A percentile compares a stretch with the other conserved stretches of the same genome.
phyloP scores from a whole-genome alignment of 305 asterid species.

The Fraxinus latifolia region DNA sequence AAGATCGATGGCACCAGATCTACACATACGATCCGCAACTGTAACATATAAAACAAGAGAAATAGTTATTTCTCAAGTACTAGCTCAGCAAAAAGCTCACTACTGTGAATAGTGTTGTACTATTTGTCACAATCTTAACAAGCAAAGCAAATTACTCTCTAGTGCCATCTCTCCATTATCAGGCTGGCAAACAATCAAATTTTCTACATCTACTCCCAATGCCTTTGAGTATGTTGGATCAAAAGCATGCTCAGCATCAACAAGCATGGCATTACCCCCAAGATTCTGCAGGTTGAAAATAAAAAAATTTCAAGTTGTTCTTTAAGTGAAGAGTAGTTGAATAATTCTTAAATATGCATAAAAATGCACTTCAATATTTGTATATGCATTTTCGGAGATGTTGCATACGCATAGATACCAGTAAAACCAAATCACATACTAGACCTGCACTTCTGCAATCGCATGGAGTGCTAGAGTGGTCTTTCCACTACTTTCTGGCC shows the following conservation, averaged over 20 bases:
- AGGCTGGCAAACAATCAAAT: slow-evolving; percentile 98
- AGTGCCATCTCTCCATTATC: slow-evolving; percentile 99
- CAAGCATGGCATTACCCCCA: slow-evolving; percentile 99
- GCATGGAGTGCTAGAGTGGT: slow-evolving; percentile 99
- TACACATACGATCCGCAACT: slow-evolving; percentile 99
- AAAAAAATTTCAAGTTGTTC: slow-evolving; percentile 27
- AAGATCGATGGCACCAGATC: slow-evolving; percentile 98
- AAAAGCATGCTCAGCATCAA: slow-evolving; percentile 99
- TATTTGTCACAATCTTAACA: slow-evolving; percentile 23
- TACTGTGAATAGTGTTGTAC: not conserved
- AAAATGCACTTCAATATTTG: not conserved
- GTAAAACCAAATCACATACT: slow-evolving; percentile 44
- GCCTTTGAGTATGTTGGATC: slow-evolving; percentile 98
- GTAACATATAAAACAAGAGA: slow-evolving; percentile 32
- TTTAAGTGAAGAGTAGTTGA: slow-evolving; percentile 2
- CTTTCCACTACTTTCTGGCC: slow-evolving; percentile 99
- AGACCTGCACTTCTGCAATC: slow-evolving; percentile 99
- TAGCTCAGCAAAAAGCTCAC: slow-evolving; percentile 17
- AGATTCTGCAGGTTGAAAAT: slow-evolving; percentile 56
- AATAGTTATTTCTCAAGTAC: not conserved
- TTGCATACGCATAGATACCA: not conserved
- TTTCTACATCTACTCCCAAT: slow-evolving; percentile 94
- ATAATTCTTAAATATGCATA: not conserved
- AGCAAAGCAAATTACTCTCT: slow-evolving; percentile 64
- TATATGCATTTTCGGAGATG: not conserved